phyloP scores from a whole-genome alignment of 306 rosid genomes.

The Gastrolobium villosum region DNA sequence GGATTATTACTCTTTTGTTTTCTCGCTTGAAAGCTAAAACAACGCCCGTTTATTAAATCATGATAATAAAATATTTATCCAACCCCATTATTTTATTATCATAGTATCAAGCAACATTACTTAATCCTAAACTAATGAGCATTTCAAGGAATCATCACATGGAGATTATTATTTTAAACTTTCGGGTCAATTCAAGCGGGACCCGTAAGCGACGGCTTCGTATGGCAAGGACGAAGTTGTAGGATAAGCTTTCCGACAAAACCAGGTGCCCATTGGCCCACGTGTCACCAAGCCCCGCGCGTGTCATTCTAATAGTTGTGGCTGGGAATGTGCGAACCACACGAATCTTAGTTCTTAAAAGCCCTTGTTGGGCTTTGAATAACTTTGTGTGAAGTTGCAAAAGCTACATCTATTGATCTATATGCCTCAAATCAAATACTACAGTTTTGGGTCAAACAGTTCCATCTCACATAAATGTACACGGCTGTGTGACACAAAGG shows the following conservation, averaged over 20 bases:
- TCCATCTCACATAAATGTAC: not conserved
- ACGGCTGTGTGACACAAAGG: not conserved
- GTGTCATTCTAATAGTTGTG: conserved; percentile 48
- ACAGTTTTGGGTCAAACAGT: conserved; percentile 48
- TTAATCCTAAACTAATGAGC: conserved; percentile 14
- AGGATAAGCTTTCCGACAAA: conserved; percentile 59
- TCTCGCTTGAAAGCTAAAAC: not conserved
- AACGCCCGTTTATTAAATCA: not conserved
- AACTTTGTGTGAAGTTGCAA: not conserved
- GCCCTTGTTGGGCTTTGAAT: conserved; percentile 3
- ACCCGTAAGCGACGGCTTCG: conserved; percentile 44
- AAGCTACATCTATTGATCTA: not conserved
- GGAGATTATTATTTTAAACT: not conserved
- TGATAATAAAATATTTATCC: not conserved
- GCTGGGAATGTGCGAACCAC: conserved; percentile 52
- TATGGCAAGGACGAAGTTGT: conserved; percentile 54
- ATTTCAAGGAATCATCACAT: conserved; percentile 46
- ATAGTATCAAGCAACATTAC: not conserved
- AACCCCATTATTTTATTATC: not conserved
- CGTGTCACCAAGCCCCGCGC: conserved; percentile 54
- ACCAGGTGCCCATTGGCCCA: conserved; percentile 62
- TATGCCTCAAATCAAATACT: conserved; percentile 18
- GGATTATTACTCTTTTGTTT: not conserved
- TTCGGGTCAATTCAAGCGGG: conserved; percentile 35
- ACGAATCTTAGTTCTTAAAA: conserved; percentile 32